phyloP scores from a whole-genome alignment of 257 asterid species.

The Avicennia marina region DNA sequence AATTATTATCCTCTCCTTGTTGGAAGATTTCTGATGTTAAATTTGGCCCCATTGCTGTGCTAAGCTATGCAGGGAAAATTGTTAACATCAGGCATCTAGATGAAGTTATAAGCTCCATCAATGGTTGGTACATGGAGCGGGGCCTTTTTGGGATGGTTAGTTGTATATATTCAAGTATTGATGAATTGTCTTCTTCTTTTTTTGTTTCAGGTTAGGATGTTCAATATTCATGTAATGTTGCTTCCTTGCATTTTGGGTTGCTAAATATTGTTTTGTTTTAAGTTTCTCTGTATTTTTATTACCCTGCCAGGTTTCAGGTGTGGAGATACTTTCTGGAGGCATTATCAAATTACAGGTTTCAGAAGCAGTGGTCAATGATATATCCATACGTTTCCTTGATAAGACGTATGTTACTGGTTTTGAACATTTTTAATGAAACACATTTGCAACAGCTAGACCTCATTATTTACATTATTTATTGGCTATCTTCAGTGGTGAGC shows the following conservation, averaged over 20 bases:
- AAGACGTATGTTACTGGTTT: slow-evolving; percentile 59
- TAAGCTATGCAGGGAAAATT: slow-evolving; percentile 88
- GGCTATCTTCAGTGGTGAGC: slow-evolving; percentile 71
- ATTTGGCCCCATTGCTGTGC: slow-evolving; percentile 36
- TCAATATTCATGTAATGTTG: no score
- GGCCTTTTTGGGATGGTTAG: slow-evolving; percentile 98
- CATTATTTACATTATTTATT: slow-evolving; percentile 18
- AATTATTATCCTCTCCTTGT: neutral
- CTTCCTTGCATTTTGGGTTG: neutral
- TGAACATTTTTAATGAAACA: slow-evolving; percentile 3
- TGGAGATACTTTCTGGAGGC: slow-evolving; percentile 96
- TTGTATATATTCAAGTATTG: neutral
- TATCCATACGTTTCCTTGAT: slow-evolving; percentile 84
- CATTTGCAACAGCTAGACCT: slow-evolving; percentile 13
- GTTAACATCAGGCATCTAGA: slow-evolving; percentile 86
- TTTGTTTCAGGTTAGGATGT: no score
- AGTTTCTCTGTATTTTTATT: neutral
- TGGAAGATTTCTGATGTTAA: slow-evolving; percentile 37
- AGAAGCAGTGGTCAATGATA: slow-evolving; percentile 93
- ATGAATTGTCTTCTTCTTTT: no score
- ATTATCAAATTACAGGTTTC: slow-evolving; percentile 80
- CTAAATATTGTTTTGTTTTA: neutral
- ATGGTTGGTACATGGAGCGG: slow-evolving; percentile 97
- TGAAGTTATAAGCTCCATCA: slow-evolving; percentile 82
- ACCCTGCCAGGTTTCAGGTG: slow-evolving; percentile 75